Evolutionary conservation across 2,329 filamentous ascomycete genomes (phyloP).

Genomic region (Stagonosporopsis chrysanthemi): DNA sequence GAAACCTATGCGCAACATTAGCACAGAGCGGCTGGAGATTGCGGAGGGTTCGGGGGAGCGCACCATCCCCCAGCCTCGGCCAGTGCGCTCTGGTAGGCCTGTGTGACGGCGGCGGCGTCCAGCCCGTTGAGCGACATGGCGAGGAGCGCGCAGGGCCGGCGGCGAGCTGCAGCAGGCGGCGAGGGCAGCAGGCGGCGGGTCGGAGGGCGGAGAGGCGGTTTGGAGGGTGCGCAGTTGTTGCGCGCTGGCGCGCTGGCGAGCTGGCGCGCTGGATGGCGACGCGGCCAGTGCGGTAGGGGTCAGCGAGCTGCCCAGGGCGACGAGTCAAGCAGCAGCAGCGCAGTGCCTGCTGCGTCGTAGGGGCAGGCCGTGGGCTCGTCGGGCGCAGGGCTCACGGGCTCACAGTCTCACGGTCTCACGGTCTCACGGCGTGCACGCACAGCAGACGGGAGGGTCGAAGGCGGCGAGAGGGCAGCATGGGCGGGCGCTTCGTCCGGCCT

Average conservation of each 20-base stretch:
- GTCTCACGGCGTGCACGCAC: conserved; percentile 10
- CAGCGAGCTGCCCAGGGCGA: conserved; percentile 6
- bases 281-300: conserved; percentile 10
- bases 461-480: neutral
- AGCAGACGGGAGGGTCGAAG: neutral
- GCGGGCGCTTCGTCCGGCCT: conserved; percentile 19
- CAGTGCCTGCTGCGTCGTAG: neutral
- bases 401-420: too few relatives aligned
- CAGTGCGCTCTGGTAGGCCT: conserved; percentile 81
- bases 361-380: too few relatives aligned
- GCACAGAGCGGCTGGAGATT: conserved; percentile 27
- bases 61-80: conserved; percentile 94
- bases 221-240: conserved; percentile 11
- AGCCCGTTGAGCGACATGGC: conserved; percentile 95
- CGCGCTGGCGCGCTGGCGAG: conserved; percentile 1
- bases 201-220: conserved; percentile 7
- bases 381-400: too few relatives aligned
- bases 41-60: conserved; percentile 48
- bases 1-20: conserved; percentile 71
- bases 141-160: conserved; percentile 14
- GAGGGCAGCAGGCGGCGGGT: conserved; percentile 14
- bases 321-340: conserved; percentile 22
- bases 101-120: conserved; percentile 79
- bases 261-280: neutral
- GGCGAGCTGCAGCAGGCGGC: conserved; percentile 16